Evolutionary conservation across 2,329 filamentous ascomycete genomes (phyloP), one percentile per base, ranked within the genome.

Genomic region (Penicillium decumbens): DNA sequence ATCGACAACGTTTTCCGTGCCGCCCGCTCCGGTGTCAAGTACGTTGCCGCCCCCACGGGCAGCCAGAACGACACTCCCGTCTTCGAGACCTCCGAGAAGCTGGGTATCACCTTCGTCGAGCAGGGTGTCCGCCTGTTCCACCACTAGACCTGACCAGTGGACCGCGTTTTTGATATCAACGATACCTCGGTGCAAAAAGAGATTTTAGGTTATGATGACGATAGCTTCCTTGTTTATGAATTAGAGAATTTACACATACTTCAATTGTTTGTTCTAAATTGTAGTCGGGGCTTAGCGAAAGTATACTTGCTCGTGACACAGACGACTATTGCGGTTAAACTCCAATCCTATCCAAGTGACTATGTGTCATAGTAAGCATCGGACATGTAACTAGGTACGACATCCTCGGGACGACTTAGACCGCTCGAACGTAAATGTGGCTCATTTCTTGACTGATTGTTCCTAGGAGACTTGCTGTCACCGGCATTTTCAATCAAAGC

Each of bases 1-100:
- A 89, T 89, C 65, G 93, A 98, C 78, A 98, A 98, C 65, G 87
- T 98, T 58, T 96, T 95, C 82, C 84, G 93, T 59, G 88, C 90
- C 44, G 84, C 83, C 55, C 82, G 89, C 64, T 95, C 89, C 20
- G 93, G 93, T 43, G 90, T 83, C 67, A 97, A 95, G 78, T 98
- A 95, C 77, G 89, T 97, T 65, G 92, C 93, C 47, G 92, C 92
- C 33, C 93, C 93, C 8, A 87, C 83, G 43, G 93, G 93, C 50
- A 95, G 72, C 60, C 73, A 76, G 62, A 76, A 76, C 51, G 73
- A 76, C 50, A 63, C 64, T 8, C 66, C 73, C 20, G 73, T 76
- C 43, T 74, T 95, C 62, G 85, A 89, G 69, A 95, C 91, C 9
- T 89, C 91, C 4, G 89, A 95, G 77, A 89, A 92, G 77, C 78